These are phyloP conservation scores for Fusarium torulosum DNA, from an alignment of 2,329 filamentous ascomycete genomes.

Conservation along the genomic window DNA sequence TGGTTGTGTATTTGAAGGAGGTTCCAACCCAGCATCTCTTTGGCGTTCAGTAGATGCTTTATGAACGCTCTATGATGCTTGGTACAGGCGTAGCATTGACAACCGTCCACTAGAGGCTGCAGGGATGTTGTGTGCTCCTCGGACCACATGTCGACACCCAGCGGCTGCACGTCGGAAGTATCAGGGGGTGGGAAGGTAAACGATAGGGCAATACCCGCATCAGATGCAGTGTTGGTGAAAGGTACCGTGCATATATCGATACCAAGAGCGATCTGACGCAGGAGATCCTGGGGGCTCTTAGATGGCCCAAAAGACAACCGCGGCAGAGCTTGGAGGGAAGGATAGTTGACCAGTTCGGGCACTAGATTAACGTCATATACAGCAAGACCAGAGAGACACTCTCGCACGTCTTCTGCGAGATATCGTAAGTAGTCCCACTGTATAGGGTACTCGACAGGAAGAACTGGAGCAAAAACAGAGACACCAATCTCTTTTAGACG, in stretches of 20 bases:
- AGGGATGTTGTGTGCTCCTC: slow-evolving; percentile 71
- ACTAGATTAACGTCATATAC: slow-evolving; percentile 81
- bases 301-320: slow-evolving; percentile 80
- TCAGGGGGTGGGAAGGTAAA: slow-evolving; percentile 76
- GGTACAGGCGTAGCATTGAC: slow-evolving; percentile 85
- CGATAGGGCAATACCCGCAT: slow-evolving; percentile 85
- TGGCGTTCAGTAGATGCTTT: slow-evolving; percentile 87
- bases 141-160: slow-evolving; percentile 86
- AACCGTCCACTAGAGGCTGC: slow-evolving; percentile 71
- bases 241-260: slow-evolving; percentile 84
- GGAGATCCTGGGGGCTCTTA: slow-evolving; percentile 78
- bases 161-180: slow-evolving; percentile 53
- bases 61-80: slow-evolving; percentile 89
- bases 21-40: slow-evolving; percentile 97
- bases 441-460: slow-evolving; percentile 79
- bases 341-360: slow-evolving; percentile 70
- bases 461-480: slow-evolving; percentile 73
- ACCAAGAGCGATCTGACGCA: slow-evolving; percentile 81
- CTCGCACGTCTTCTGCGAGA: slow-evolving; percentile 72
- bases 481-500: slow-evolving; percentile 49
- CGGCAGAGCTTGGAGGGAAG: slow-evolving; percentile 71
- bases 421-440: slow-evolving; percentile 86
- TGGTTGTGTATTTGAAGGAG: slow-evolving; percentile 95
- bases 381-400: slow-evolving; percentile 75
- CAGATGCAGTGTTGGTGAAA: slow-evolving; percentile 79